phyloP scores from a whole-genome alignment of 345 rosid genomes.

The Lumnitzera littorea region DNA sequence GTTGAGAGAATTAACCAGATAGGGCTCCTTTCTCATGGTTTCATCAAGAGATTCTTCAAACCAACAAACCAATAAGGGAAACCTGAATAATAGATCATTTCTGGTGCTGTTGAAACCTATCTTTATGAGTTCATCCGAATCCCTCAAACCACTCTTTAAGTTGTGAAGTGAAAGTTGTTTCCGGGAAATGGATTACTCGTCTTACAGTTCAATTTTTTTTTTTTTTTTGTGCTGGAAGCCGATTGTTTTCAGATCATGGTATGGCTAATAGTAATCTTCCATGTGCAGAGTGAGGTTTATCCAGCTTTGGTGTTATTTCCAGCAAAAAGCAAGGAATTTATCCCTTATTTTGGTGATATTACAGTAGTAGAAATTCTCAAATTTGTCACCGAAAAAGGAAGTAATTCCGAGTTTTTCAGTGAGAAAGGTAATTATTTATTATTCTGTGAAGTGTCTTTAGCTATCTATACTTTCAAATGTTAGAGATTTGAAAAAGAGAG shows the following conservation, averaged over 20 bases:
- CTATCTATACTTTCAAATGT: neutral
- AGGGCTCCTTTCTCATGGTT: no score
- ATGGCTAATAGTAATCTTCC: neutral
- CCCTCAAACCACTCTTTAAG: no score
- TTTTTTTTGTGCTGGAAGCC: no score
- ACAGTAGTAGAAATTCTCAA: conserved; percentile 57
- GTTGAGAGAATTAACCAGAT: no score
- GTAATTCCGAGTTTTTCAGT: conserved; percentile 39
- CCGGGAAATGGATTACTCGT: no score
- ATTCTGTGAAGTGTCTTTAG: neutral
- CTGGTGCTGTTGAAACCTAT: no score
- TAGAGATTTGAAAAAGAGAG: neutral
- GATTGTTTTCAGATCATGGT: neutral
- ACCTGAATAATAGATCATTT: no score
- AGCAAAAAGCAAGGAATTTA: conserved; percentile 45
- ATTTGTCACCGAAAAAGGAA: conserved; percentile 63
- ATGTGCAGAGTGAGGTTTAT: conserved; percentile 74
- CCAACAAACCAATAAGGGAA: no score
- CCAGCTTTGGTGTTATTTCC: conserved; percentile 82
- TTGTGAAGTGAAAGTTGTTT: no score
- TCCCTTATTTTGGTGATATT: conserved; percentile 60
- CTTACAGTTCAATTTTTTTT: no score
- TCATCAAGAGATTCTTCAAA: no score
- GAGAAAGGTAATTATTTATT: conserved; percentile 42
- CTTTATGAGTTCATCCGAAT: no score